Conservation (phyloP, 2,329 filamentous ascomycete genomes). For the Fusarium fujikuroi region DNA sequence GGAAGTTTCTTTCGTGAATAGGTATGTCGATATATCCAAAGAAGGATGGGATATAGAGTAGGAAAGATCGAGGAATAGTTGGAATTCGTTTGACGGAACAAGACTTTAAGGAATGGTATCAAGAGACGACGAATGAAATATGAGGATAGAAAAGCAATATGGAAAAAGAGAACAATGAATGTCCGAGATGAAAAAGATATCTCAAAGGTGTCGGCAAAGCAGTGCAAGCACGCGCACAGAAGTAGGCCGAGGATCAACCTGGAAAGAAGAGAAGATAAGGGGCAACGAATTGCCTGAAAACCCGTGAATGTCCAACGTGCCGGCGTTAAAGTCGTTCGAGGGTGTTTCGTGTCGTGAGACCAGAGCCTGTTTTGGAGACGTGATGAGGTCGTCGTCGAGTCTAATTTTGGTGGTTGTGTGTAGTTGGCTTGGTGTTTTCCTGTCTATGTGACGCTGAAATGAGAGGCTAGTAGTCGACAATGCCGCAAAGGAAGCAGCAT, state of each 20-base stretch:
- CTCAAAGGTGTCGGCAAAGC: conserved; percentile 39
- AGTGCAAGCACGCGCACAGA: conserved; percentile 47
- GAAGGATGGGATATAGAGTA: conserved; percentile 7
- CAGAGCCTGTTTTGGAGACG: conserved; percentile 1
- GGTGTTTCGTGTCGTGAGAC: conserved; percentile 21
- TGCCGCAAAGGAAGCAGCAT: conserved; percentile 44
- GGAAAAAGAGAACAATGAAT: conserved; percentile 33
- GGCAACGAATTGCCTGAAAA: conserved; percentile 40
- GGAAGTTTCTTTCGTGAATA: conserved; percentile 37
- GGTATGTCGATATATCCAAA: conserved; percentile 28
- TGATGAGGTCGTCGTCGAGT: conserved; percentile 27
- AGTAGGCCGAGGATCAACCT: conserved; percentile 69
- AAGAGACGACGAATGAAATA: conserved; percentile 25
- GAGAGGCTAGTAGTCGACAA: conserved; percentile 41
- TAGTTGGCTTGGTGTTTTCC: conserved; percentile 8
- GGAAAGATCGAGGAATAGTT: conserved; percentile 22
- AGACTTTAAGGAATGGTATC: conserved; percentile 42
- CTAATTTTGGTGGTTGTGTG: conserved; percentile 12
- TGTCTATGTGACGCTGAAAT: conserved; percentile 43
- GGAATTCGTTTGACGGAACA: conserved; percentile 25
- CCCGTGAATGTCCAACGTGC: conserved; percentile 42
- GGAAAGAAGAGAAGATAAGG: conserved; percentile 47
- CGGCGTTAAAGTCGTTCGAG: conserved; percentile 36
- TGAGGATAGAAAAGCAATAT: conserved; percentile 5
- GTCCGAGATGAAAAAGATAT: conserved; percentile 29